A percentile compares a stretch with the other conserved stretches of the same genome.
phyloP scores from a whole-genome alignment of 768 basidiomycete species.

The Mycena metata region DNA sequence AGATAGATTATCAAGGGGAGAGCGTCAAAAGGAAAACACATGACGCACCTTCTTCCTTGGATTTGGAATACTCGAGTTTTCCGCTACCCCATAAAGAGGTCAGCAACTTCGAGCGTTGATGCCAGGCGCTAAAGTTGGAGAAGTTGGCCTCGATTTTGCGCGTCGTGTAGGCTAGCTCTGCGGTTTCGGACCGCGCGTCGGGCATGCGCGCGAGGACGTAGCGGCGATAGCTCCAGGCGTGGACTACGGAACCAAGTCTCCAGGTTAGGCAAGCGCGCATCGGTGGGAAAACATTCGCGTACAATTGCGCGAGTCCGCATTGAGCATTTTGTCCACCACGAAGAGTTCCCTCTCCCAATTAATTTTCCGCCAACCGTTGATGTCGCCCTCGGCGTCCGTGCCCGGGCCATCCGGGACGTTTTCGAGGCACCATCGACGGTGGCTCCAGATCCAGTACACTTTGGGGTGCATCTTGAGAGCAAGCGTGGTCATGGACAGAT shows the following conservation, averaged over 20 bases:
- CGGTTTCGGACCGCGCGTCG: conserved; percentile 61
- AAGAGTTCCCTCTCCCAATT: conserved; percentile 90
- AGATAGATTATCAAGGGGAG: conserved; percentile 20
- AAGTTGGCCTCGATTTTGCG: conserved; percentile 95
- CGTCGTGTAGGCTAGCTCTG: conserved; percentile 89
- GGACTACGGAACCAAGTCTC: conserved; percentile 65
- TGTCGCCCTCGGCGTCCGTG: conserved; percentile 56
- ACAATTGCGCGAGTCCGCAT: conserved; percentile 95
- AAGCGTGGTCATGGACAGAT: conserved; percentile 84
- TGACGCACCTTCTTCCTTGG: conserved; percentile 76
- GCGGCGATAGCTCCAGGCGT: conserved; percentile 95
- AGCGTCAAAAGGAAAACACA: not conserved
- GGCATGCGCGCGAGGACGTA: conserved; percentile 85
- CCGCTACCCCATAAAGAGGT: conserved; percentile 73
- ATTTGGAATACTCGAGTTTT: conserved; percentile 63
- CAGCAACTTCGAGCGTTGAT: conserved; percentile 91
- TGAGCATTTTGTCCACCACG: conserved; percentile 93
- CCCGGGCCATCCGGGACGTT: conserved; percentile 83
- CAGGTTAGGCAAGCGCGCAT: not conserved
- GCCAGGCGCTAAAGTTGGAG: conserved; percentile 99
- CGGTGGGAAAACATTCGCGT: conserved; percentile 44
- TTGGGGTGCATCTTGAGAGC: conserved; percentile 91
- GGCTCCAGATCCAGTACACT: conserved; percentile 99
- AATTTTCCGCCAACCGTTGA: conserved; percentile 77
- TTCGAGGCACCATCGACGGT: conserved; percentile 94